These are phyloP conservation scores for Ilyonectria mors-panacis DNA, from an alignment of 2,329 filamentous ascomycete genomes.

Conservation along the genomic window DNA sequence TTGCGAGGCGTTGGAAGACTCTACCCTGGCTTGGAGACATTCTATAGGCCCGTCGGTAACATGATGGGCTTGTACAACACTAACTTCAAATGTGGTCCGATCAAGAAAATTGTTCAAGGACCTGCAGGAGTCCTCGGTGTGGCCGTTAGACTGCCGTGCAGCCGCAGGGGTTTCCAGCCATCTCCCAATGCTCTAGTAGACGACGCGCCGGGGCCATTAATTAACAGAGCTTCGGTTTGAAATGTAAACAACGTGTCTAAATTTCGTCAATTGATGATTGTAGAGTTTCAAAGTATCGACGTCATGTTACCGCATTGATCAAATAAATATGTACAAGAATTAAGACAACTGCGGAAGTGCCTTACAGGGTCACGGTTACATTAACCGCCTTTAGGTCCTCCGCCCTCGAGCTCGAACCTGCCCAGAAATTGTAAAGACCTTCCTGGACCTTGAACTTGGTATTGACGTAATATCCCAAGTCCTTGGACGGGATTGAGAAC, in stretches of 20 bases:
- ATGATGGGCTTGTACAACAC: not conserved
- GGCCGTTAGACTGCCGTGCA: not conserved
- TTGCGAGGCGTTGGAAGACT: too few species aligned
- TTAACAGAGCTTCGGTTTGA: not conserved
- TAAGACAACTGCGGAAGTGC: not conserved
- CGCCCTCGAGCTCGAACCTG: constrained; percentile 48
- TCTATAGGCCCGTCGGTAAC: not conserved
- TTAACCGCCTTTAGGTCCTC: constrained; percentile 38
- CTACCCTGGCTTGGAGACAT: not conserved
- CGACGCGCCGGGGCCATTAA: not conserved
- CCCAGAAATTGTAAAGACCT: constrained; percentile 50
- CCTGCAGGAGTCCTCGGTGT: not conserved
- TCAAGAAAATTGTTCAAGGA: not conserved
- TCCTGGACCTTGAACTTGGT: constrained; percentile 41
- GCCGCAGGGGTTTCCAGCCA: not conserved
- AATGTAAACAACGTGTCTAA: not conserved
- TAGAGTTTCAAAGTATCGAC: not conserved
- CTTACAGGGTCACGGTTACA: constrained; percentile 29
- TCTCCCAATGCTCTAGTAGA: not conserved
- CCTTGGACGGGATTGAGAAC: constrained; percentile 47
- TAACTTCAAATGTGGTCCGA: not conserved
- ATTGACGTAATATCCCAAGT: constrained; percentile 50
- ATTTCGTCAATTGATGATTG: not conserved
- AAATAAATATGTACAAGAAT: constrained; percentile 20
- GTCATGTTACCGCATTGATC: not conserved